phyloP scores from a whole-genome alignment of 768 basidiomycete genomes.

The Amanita rimosa region DNA sequence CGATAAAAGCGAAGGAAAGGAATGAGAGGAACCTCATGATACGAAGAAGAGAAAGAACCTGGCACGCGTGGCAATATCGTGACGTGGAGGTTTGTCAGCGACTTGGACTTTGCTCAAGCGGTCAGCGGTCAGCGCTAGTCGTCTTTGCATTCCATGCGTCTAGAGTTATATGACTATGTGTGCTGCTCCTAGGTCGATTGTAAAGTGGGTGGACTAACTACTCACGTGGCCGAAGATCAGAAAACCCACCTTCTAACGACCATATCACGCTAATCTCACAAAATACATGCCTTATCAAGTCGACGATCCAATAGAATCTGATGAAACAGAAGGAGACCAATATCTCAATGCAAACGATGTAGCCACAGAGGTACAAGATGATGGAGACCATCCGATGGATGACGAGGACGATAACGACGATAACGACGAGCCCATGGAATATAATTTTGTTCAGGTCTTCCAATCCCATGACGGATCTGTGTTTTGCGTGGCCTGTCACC shows the following conservation, averaged over 20 bases:
- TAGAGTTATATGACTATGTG: no score
- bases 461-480: conserved; percentile 63
- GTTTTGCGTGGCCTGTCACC: conserved; percentile 78
- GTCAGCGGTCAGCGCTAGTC: no score
- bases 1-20: conserved; percentile 42
- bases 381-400: conserved; percentile 63
- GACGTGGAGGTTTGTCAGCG: conserved; percentile 6
- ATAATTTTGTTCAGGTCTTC: conserved; percentile 65
- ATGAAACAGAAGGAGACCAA: conserved; percentile 41
- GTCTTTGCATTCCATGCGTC: no score
- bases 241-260: no score
- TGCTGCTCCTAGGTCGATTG: no score
- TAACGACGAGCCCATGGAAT: conserved; percentile 34
- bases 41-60: conserved; percentile 14
- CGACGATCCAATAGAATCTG: conserved; percentile 28
- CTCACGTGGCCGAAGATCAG: no score
- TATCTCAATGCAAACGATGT: conserved; percentile 63
- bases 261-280: no score
- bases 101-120: no score
- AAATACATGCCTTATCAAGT: conserved; percentile 8
- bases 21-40: conserved; percentile 52
- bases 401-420: conserved; percentile 50
- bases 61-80: conserved; percentile 3
- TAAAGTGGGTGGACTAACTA: no score
- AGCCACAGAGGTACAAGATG: conserved; percentile 49